A percentile compares a stretch with the other conserved stretches of the same genome.
phyloP scores from a whole-genome alignment of 2,329 filamentous ascomycete species.

The Claviceps maximensis region DNA sequence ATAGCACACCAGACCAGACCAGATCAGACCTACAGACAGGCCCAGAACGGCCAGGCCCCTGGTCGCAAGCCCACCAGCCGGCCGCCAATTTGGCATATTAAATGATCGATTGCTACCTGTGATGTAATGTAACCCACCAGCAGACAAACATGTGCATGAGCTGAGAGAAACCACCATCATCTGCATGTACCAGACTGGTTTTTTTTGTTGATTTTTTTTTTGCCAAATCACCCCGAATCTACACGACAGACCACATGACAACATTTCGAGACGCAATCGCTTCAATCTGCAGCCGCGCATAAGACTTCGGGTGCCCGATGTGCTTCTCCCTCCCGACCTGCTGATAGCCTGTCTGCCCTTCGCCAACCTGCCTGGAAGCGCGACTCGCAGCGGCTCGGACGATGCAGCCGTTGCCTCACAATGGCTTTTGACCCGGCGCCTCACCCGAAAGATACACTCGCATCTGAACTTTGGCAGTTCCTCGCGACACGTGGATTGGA shows the following conservation, averaged over 20 bases:
- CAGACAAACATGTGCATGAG: neutral
- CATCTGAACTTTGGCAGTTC: constrained; percentile 1
- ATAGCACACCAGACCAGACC: too few relatives aligned
- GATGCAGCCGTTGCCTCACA: constrained; percentile 4
- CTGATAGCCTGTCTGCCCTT: neutral
- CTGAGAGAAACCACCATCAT: neutral
- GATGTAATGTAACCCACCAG: neutral
- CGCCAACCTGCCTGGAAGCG: neutral
- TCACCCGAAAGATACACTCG: neutral
- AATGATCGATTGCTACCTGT: too few relatives aligned
- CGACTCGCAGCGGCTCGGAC: neutral
- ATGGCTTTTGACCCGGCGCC: constrained; percentile 1
- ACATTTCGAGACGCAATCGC: neutral
- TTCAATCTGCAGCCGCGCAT: neutral
- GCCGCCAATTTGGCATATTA: neutral
- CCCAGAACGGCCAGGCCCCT: neutral
- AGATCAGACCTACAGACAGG: too few relatives aligned
- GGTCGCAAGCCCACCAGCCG: neutral
- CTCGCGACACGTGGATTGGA: constrained; percentile 1
- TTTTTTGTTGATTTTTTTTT: too few relatives aligned
- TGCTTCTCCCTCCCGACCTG: neutral
- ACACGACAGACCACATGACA: neutral
- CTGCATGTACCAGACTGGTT: too few relatives aligned
- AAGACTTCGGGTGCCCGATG: neutral
- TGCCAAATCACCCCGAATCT: neutral